Evolutionary conservation across 2,329 filamentous ascomycete species (phyloP).

Genomic region (Lasiodiplodia gonubiensis): DNA sequence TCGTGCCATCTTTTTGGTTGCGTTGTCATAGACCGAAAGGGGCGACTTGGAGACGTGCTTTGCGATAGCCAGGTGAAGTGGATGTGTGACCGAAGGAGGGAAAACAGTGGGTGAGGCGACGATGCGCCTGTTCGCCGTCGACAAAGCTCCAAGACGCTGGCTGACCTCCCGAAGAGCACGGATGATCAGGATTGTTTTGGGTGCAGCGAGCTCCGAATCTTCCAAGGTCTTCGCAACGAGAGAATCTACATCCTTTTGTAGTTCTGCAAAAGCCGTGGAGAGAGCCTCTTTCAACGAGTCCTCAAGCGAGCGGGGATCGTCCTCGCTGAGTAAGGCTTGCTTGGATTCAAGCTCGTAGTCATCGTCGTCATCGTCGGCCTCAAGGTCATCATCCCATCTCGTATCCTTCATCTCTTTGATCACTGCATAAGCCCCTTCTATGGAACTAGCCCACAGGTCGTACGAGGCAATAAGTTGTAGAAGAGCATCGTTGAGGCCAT

Average conservation of each 20-base stretch:
- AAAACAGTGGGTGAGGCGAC: slow-evolving; percentile 38
- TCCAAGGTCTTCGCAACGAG: slow-evolving; percentile 37
- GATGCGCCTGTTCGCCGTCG: slow-evolving; percentile 39
- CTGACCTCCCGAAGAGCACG: slow-evolving; percentile 78
- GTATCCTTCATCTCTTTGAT: slow-evolving; percentile 70
- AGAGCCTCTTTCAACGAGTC: slow-evolving; percentile 64
- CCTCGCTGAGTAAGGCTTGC: slow-evolving; percentile 70
- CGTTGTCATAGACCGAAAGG: slow-evolving; percentile 50
- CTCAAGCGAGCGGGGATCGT: slow-evolving; percentile 71
- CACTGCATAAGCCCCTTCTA: slow-evolving; percentile 69
- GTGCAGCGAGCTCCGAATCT: slow-evolving; percentile 50
- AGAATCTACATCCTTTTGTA: slow-evolving; percentile 57
- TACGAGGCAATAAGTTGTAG: slow-evolving; percentile 68
- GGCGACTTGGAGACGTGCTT: slow-evolving; percentile 57
- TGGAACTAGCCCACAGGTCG: slow-evolving; percentile 72
- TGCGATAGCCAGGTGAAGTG: slow-evolving; percentile 68
- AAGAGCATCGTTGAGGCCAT: slow-evolving; percentile 74
- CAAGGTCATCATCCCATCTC: slow-evolving; percentile 76
- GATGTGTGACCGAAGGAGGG: slow-evolving; percentile 62
- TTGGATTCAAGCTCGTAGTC: slow-evolving; percentile 71
- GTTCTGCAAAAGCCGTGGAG: slow-evolving; percentile 60
- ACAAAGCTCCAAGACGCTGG: slow-evolving; percentile 61
- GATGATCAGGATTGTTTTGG: slow-evolving; percentile 66
- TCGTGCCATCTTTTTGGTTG: slow-evolving; percentile 51
- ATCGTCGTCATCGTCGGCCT: slow-evolving; percentile 73